Evolutionary conservation across 2,329 filamentous ascomycete species (phyloP), one percentile per base, ranked within the genome.

Genomic region (Corniculantispora saksenae): DNA sequence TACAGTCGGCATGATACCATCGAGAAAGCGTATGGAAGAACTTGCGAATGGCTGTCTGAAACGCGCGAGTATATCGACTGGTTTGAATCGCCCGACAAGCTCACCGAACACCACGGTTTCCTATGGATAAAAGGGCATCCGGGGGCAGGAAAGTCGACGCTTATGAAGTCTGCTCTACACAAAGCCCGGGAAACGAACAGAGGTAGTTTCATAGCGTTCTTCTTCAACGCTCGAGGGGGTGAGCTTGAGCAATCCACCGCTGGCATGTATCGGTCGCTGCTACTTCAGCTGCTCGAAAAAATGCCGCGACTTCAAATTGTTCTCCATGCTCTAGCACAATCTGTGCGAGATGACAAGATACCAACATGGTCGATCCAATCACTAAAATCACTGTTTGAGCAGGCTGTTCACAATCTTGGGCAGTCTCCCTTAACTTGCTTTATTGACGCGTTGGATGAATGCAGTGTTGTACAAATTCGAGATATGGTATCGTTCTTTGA

Each of bases 381-480:
- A 13, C 9, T 62, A 12, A 47, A 62, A n/a, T 10, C 3, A 4
- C 21, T 62, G 13, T 55, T 62, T 23, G 9, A 29, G 32, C 23
- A 47, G 21, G 48, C 38, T 17, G 9, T 62, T 19, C 35, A 23
- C 2, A 15, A 25, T n/a, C 50, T 62, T 2, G 50, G 38, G 25
- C 13, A 55, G 15, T 71, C 1, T 78, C 35, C 35, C 7, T 38
- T 38, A 13, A 38, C 35, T 38, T 38, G 35, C 13, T 38, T 75
- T 32, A 69, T 79, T 1, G 81, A 84, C 59, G 83, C 82, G 0
- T 71, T 85, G 0, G 83, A 85, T 6, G 83, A 85, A 57, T 84
- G 81, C 47, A 72, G 80, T 1, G 78, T 81, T 25, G 58, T 69
- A 0, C 71, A 84, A 48, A 70, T 80, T 0, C 75, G 74, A n/a